Conservation (phyloP, 805 yeast species). For the Sungouiella blattae region DNA sequence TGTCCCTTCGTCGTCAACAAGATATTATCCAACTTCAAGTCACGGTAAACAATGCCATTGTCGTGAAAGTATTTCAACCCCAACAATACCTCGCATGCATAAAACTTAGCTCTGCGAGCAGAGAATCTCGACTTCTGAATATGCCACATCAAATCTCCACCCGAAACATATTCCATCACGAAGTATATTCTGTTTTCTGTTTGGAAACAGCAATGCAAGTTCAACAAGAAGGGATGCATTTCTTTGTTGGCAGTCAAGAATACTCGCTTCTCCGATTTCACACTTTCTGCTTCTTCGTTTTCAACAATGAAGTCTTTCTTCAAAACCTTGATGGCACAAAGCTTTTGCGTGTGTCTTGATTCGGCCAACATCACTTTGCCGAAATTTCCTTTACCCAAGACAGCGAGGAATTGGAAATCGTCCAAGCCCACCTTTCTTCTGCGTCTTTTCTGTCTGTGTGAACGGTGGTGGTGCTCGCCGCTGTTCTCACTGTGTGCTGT, state of each 20-base stretch:
- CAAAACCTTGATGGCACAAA: slow-evolving; percentile 94
- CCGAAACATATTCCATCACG: slow-evolving; percentile 97
- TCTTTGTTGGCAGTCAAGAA: slow-evolving; percentile 81
- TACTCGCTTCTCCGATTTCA: slow-evolving; percentile 90
- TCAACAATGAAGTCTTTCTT: slow-evolving; percentile 95
- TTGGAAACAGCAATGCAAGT: slow-evolving; percentile 92
- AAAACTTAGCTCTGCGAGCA: slow-evolving; percentile 89
- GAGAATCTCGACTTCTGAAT: slow-evolving; percentile 90
- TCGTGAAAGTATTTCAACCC: slow-evolving; percentile 93
- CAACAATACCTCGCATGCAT: slow-evolving; percentile 92
- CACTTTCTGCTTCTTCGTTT: slow-evolving; percentile 93
- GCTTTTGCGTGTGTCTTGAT: slow-evolving; percentile 70
- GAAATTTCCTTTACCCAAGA: slow-evolving; percentile 96
- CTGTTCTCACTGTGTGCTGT: slow-evolving; percentile 2
- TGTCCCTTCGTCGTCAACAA: slow-evolving; percentile 87
- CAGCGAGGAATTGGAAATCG: slow-evolving; percentile 91
- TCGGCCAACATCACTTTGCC: slow-evolving; percentile 98
- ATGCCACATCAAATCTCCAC: slow-evolving; percentile 99
- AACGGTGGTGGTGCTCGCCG: slow-evolving; percentile 7
- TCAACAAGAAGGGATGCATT: slow-evolving; percentile 88
- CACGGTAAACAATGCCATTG: slow-evolving; percentile 93
- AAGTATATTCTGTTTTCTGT: slow-evolving; percentile 96
- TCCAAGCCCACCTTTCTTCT: slow-evolving; percentile 85
- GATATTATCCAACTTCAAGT: slow-evolving; percentile 91
- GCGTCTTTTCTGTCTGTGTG: slow-evolving; percentile 29